Percentiles rank a stretch among this genome's conserved stretches.
These are phyloP conservation scores for Penicillium roqueforti DNA, from an alignment of 495 filamentous ascomycete genomes.

Conservation along the genomic window DNA sequence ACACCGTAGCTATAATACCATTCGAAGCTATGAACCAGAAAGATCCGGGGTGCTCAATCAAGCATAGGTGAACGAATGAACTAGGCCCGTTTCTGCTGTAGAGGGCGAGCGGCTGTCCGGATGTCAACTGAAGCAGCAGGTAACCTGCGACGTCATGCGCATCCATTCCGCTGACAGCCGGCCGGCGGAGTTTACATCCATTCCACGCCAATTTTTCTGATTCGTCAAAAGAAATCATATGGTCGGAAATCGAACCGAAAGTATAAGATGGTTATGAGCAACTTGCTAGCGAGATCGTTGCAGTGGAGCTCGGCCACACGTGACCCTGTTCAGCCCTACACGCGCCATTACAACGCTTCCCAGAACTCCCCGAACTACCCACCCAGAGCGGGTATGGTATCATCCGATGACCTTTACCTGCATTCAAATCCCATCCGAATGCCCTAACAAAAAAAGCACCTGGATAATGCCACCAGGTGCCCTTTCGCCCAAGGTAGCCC, in stretches of 20 bases:
- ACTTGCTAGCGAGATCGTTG: background rate
- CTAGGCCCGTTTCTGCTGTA: background rate
- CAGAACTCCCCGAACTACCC: background rate
- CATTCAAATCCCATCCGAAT: background rate
- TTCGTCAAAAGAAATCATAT: background rate
- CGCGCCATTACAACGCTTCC: background rate
- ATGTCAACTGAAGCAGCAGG: background rate
- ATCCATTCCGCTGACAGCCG: conserved; percentile 8
- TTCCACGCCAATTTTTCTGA: background rate
- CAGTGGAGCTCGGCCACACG: background rate
- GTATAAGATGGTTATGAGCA: background rate
- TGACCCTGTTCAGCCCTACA: background rate
- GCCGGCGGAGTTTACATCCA: background rate
- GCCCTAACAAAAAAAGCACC: background rate
- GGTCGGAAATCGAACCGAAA: background rate
- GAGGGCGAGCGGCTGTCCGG: background rate
- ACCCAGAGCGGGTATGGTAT: background rate
- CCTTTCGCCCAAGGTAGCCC: background rate
- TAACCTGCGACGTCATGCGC: conserved; percentile 7
- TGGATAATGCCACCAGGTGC: background rate
- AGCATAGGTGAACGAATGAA: background rate
- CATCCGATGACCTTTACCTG: background rate
- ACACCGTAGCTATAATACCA: background rate
- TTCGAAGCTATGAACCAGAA: background rate
- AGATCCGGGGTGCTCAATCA: too few relatives aligned